Conservation (phyloP, 768 basidiomycete genomes). For the Lactifluus volemus region DNA sequence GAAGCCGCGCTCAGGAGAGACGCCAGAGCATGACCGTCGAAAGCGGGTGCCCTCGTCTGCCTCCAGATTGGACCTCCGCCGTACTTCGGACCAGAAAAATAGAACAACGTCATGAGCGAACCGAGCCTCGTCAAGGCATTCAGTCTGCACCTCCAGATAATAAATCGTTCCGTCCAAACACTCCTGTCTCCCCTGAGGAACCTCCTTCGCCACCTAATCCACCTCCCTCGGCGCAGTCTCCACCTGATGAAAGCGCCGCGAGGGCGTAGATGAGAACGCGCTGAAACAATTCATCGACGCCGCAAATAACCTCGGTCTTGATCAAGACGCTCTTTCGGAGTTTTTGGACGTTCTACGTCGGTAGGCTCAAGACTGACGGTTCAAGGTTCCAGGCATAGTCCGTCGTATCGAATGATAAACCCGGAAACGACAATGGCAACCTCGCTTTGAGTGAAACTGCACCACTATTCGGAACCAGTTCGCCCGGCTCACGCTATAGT, state of each 20-base stretch:
- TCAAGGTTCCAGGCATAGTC: conserved; percentile 39
- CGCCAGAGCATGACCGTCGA: conserved; percentile 25
- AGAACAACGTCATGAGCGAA: background rate
- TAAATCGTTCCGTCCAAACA: conserved; percentile 14
- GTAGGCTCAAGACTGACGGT: conserved; percentile 43
- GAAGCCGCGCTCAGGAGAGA: conserved; percentile 26
- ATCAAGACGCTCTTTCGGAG: conserved; percentile 61
- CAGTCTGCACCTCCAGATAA: conserved; percentile 18
- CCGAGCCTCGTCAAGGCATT: background rate
- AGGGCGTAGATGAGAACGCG: conserved; percentile 37
- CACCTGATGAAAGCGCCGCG: background rate
- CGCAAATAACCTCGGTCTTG: conserved; percentile 65
- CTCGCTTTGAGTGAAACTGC: background rate
- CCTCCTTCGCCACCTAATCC: background rate
- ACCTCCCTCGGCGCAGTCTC: conserved; percentile 2
- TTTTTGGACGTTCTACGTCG: conserved; percentile 66
- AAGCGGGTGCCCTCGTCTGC: conserved; percentile 9
- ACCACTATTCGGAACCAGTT: conserved; percentile 16
- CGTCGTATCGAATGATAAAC: conserved; percentile 25
- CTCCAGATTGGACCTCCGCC: conserved; percentile 12
- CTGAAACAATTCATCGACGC: conserved; percentile 70
- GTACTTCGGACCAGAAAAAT: conserved; percentile 9
- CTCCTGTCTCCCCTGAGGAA: conserved; percentile 9
- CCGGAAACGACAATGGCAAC: background rate
- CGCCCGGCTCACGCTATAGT: conserved; percentile 23